Conservation (phyloP, 2,329 filamentous ascomycete genomes). For the Phialocephala subalpina region DNA sequence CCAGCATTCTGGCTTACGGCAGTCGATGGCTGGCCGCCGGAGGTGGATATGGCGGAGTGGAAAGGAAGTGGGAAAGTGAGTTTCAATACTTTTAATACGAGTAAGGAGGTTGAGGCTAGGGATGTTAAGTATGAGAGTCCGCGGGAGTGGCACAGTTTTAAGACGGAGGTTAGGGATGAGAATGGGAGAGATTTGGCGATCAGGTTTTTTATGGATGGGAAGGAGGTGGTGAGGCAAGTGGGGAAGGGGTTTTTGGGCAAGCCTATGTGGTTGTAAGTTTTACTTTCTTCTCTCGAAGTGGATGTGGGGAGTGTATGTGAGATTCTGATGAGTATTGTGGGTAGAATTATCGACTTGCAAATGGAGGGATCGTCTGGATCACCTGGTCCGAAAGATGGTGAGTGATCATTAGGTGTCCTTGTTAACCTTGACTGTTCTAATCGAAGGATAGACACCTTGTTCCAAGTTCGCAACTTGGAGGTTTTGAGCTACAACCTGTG, state of each 20-base stretch:
- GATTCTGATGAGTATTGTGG: neutral
- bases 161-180: slow-evolving; percentile 57
- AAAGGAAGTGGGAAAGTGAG: slow-evolving; percentile 62
- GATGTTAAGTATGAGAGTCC: slow-evolving; percentile 58
- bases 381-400: slow-evolving; percentile 28
- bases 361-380: slow-evolving; percentile 34
- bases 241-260: slow-evolving; percentile 58
- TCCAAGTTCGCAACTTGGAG: slow-evolving; percentile 21
- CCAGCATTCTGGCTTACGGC: slow-evolving; percentile 67
- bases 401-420: neutral
- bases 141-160: slow-evolving; percentile 55
- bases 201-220: slow-evolving; percentile 62
- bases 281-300: neutral
- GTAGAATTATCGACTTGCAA: slow-evolving; percentile 30
- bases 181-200: slow-evolving; percentile 59
- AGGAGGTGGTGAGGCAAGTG: slow-evolving; percentile 56
- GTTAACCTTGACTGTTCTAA: neutral
- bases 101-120: slow-evolving; percentile 52
- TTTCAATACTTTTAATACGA: slow-evolving; percentile 64
- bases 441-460: slow-evolving; percentile 20
- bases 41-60: slow-evolving; percentile 69
- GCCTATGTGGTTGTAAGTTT: slow-evolving; percentile 40
- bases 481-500: slow-evolving; percentile 26
- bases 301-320: neutral
- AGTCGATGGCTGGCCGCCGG: slow-evolving; percentile 63